A percentile compares a stretch with the other conserved stretches of the same genome.
Conservation (phyloP, 2,329 filamentous ascomycete species). For the Aspergillus neotritici region DNA sequence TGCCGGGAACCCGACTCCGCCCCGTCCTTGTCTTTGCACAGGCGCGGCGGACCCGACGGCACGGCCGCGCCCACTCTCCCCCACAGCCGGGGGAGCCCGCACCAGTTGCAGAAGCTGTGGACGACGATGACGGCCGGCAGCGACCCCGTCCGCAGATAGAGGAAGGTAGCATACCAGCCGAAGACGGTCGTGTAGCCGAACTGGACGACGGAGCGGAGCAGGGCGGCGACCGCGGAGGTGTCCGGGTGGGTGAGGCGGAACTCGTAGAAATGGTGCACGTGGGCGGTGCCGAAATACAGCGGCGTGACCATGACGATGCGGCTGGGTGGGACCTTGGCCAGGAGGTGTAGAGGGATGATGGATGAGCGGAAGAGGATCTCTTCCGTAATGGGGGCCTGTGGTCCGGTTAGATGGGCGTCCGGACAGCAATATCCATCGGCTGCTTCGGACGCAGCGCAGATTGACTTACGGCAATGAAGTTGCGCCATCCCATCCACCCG, state of each 20-base stretch:
- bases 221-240: constrained; percentile 56
- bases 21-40: constrained; percentile 9
- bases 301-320: constrained; percentile 74
- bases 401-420: no score
- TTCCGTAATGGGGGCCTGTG: constrained; percentile 77
- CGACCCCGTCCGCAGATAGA: constrained; percentile 80
- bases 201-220: constrained; percentile 72
- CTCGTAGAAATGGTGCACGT: constrained; percentile 94
- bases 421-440: neutral
- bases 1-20: constrained; percentile 18
- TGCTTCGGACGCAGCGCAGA: neutral
- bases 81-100: constrained; percentile 82
- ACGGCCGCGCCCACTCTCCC: constrained; percentile 60
- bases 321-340: constrained; percentile 54
- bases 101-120: constrained; percentile 87
- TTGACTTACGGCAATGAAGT: constrained; percentile 69
- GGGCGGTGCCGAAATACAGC: constrained; percentile 85
- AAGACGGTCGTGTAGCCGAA: constrained; percentile 89
- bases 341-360: constrained; percentile 73
- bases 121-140: constrained; percentile 68
- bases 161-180: constrained; percentile 84
- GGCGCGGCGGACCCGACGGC: constrained; percentile 20
- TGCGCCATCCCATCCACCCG: constrained; percentile 79
- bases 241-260: constrained; percentile 75
- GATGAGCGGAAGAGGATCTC: constrained; percentile 89